Evolutionary conservation across 2,329 filamentous ascomycete species (phyloP).

Genomic region (Torrubiella hemipterigena): DNA sequence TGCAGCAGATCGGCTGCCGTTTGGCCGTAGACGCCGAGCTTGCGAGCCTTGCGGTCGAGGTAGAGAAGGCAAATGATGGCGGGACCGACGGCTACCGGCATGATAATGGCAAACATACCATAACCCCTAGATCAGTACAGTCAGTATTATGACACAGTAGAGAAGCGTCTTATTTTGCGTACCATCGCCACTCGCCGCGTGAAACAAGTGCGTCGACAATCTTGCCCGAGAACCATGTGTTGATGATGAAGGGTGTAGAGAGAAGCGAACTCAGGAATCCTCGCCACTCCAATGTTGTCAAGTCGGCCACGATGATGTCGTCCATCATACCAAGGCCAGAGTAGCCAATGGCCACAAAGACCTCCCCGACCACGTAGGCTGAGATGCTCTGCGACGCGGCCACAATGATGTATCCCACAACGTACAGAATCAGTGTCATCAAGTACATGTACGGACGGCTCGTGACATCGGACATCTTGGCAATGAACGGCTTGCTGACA

Average conservation of each 20-base stretch:
- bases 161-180: not conserved
- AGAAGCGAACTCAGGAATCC: constrained; percentile 18
- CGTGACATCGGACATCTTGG: constrained; percentile 49
- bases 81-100: constrained; percentile 42
- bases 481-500: constrained; percentile 46
- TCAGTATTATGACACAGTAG: constrained; percentile 28
- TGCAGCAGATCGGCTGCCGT: constrained; percentile 20
- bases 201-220: constrained; percentile 25
- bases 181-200: constrained; percentile 14
- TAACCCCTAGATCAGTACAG: constrained; percentile 42
- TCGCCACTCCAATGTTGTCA: constrained; percentile 32
- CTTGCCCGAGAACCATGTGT: constrained; percentile 25
- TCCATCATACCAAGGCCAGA: constrained; percentile 49
- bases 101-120: constrained; percentile 47
- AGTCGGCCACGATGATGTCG: constrained; percentile 51
- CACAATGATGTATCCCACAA: constrained; percentile 44
- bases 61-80: constrained; percentile 38
- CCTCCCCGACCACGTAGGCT: constrained; percentile 38
- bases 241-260: constrained; percentile 21
- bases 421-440: constrained; percentile 41
- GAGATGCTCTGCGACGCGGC: constrained; percentile 39
- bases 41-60: constrained; percentile 46
- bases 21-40: constrained; percentile 29
- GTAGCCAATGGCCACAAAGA: constrained; percentile 47
- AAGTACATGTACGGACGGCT: constrained; percentile 49